Evolutionary conservation across 2,329 filamentous ascomycete species (phyloP).

Genomic region (Alternaria dauci): DNA sequence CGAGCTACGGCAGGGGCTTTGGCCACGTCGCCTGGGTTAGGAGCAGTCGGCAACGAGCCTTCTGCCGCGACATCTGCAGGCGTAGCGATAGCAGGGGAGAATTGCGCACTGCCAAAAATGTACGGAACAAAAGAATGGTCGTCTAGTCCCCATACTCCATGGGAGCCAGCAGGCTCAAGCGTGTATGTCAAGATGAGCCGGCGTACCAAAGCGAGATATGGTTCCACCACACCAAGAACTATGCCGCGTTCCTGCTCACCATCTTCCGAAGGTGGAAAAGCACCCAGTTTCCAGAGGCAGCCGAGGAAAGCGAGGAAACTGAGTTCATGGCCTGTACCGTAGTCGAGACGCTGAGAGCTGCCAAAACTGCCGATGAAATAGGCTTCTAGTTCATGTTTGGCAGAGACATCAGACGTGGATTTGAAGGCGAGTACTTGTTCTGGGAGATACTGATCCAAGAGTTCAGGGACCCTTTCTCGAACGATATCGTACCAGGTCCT

Average conservation of each 20-base stretch:
- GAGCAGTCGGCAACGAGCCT: constrained; percentile 74
- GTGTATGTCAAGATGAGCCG: constrained; percentile 89
- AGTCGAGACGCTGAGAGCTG: constrained; percentile 88
- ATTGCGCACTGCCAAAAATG: constrained; percentile 92
- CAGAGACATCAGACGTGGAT: constrained; percentile 49
- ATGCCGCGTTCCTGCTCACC: constrained; percentile 77
- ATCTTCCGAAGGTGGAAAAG: constrained; percentile 68
- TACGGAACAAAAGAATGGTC: constrained; percentile 95
- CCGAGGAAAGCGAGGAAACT: constrained; percentile 93
- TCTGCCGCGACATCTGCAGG: constrained; percentile 71
- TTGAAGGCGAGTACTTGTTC: constrained; percentile 54
- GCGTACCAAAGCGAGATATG: constrained; percentile 83
- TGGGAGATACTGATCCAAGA: constrained; percentile 68
- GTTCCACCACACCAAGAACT: constrained; percentile 82
- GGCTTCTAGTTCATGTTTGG: constrained; percentile 72
- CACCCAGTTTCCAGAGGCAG: constrained; percentile 88
- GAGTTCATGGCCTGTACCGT: constrained; percentile 94
- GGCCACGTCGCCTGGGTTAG: constrained; percentile 73
- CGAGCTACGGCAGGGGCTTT: constrained; percentile 53
- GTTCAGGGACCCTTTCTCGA: constrained; percentile 63
- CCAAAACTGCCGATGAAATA: constrained; percentile 90
- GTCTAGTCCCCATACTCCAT: constrained; percentile 98
- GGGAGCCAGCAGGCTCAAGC: constrained; percentile 92
- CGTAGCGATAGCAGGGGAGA: constrained; percentile 74
- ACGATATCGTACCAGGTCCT: constrained; percentile 80